Conservation (phyloP, 148 eudicot genomes). For the Polygonum maritimum region DNA sequence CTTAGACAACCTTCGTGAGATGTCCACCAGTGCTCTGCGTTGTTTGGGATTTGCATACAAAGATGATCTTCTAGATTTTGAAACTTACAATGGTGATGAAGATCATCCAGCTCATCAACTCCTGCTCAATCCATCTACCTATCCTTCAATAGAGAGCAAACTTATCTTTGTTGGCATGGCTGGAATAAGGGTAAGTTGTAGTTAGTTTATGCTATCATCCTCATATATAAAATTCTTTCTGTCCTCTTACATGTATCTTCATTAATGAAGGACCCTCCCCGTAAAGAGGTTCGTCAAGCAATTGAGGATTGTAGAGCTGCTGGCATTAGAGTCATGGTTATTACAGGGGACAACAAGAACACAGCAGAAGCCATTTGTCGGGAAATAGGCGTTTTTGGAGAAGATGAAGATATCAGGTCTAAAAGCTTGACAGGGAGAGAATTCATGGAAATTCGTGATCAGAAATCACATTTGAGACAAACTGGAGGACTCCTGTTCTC, state of each 20-base stretch:
- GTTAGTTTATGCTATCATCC: neutral
- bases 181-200: conserved; percentile 64
- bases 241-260: neutral
- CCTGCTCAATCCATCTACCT: conserved; percentile 62
- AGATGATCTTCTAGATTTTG: conserved; percentile 53
- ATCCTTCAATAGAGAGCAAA: conserved; percentile 60
- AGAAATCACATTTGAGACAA: conserved; percentile 36
- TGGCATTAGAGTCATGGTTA: conserved; percentile 57
- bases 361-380: conserved; percentile 61
- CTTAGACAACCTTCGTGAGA: conserved; percentile 50
- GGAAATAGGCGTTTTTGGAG: conserved; percentile 46
- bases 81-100: conserved; percentile 65
- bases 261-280: conserved; percentile 47
- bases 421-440: conserved; percentile 54
- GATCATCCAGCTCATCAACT: conserved; percentile 73
- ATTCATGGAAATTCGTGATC: conserved; percentile 42
- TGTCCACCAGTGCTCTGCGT: conserved; percentile 73
- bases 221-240: neutral
- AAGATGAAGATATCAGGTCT: conserved; percentile 35
- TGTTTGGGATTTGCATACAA: conserved; percentile 88
- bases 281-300: conserved; percentile 51
- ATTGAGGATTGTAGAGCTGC: conserved; percentile 59
- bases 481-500: conserved; percentile 54
- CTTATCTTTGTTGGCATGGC: conserved; percentile 76
- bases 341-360: conserved; percentile 57